Evolutionary conservation across 2,329 filamentous ascomycete genomes (phyloP), one percentile per base, ranked within the genome.

Genomic region (Fusarium acutatum): DNA sequence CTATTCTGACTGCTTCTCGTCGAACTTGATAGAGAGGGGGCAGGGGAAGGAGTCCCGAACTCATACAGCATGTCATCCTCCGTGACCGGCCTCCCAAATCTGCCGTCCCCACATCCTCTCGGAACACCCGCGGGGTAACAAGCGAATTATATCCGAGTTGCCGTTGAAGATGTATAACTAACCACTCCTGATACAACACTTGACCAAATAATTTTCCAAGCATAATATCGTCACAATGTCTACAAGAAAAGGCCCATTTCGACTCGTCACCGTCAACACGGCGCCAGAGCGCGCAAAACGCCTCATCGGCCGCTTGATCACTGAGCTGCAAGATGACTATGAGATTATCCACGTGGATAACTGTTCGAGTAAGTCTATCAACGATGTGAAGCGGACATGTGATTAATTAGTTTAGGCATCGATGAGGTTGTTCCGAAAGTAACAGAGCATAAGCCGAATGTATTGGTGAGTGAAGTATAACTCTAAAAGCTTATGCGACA

Each of bases 371-470:
- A 22, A 6, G 50, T 32, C 20, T 0, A 0, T 6, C 1, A 5
- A 6, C 1, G 2, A 0, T 6, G 0, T 1, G 1, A 10, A 3
- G 7, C 5, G 4, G 14, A 2, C 2, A 13, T 1, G 1, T 14
- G 1, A 11, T 14, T 67, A 18, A 67, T 5, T 7, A 6, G 0
- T 3, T 1, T 8, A 67, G 64, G 62, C 14, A 67, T 67, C 17
- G 64, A 67, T 15, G 64, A 67, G 13, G 64, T 67, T 20, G 32
- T 67, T 14, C 64, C 64, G 1, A 67, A 67, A 30, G 64, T 67
- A 6, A 67, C 53, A 6, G 44, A 67, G 18, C 64, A 67, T 6
- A 67, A 53, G 5, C 64, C 64, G 0, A 32, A 67, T 20, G 64
- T 67, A 5, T 22, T 67, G 34, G 64, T 67, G 8, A 13, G 63